Conservation (phyloP, 208 protist genomes). For the Endotrypanum monterogeii region DNA sequence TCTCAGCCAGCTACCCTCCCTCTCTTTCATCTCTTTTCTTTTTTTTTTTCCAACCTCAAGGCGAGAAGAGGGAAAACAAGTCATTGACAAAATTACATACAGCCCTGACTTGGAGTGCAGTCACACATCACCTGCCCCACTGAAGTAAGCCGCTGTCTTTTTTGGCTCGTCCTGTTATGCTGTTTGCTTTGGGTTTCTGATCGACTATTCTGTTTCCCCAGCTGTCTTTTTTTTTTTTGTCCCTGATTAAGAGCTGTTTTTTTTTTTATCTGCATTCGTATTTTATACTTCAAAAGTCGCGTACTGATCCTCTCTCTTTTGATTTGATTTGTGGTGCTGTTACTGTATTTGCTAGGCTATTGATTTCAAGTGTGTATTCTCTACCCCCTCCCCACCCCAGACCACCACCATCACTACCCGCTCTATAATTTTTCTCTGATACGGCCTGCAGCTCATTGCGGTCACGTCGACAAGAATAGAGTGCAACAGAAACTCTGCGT, state of each 20-base stretch:
- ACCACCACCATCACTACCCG: too few relatives aligned
- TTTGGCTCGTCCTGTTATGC: background rate
- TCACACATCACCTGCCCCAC: background rate
- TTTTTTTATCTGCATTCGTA: too few relatives aligned
- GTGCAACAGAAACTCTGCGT: background rate
- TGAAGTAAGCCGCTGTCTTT: background rate
- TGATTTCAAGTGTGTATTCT: too few relatives aligned
- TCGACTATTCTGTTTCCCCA: background rate
- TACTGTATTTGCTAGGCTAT: too few relatives aligned
- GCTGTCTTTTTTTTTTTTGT: too few relatives aligned
- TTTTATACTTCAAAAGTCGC: too few relatives aligned
- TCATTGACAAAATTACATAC: background rate
- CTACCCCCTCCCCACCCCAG: too few relatives aligned
- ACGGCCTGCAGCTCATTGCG: background rate
- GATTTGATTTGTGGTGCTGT: too few relatives aligned
- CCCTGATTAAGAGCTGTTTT: too few relatives aligned
- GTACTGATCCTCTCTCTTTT: too few relatives aligned
- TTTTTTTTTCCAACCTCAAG: background rate
- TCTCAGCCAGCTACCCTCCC: background rate
- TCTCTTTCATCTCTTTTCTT: slow-evolving; percentile 1
- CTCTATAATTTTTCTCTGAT: background rate
- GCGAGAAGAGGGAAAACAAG: background rate
- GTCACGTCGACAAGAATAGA: background rate
- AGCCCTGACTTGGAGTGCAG: background rate
- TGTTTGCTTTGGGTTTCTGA: background rate